A percentile compares a stretch with the other conserved stretches of the same genome.
These are phyloP conservation scores for Neonectria sp. DNA, from an alignment of 2,329 filamentous ascomycete species.

Conservation along the genomic window DNA sequence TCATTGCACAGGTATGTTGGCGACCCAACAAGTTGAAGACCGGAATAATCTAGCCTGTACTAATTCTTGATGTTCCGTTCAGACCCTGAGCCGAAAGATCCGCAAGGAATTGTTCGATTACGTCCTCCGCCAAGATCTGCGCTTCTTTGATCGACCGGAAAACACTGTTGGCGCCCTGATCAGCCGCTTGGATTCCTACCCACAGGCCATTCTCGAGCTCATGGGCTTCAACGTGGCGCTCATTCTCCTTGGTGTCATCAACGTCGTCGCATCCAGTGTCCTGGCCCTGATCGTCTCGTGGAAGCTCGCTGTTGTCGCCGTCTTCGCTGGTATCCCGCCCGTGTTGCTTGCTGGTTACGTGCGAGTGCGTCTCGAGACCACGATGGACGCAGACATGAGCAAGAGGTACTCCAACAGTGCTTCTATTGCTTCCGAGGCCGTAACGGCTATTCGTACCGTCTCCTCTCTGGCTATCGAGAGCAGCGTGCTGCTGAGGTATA, in stretches of 20 bases:
- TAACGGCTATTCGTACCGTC: slow-evolving; percentile 55
- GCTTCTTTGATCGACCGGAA: slow-evolving; percentile 57
- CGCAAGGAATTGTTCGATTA: slow-evolving; percentile 43
- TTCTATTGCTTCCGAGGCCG: slow-evolving; percentile 58
- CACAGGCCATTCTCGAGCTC: slow-evolving; percentile 55
- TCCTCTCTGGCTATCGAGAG: slow-evolving; percentile 58
- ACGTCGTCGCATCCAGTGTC: slow-evolving; percentile 54
- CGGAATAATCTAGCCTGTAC: not conserved
- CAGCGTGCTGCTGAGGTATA: slow-evolving; percentile 48
- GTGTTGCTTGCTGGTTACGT: slow-evolving; percentile 52
- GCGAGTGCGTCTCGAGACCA: slow-evolving; percentile 55
- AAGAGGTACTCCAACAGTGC: slow-evolving; percentile 53
- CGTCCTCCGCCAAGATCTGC: slow-evolving; percentile 55
- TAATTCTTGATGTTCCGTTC: not conserved
- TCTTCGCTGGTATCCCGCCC: slow-evolving; percentile 56
- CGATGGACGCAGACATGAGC: slow-evolving; percentile 53
- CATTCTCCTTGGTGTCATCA: slow-evolving; percentile 53
- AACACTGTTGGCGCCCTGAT: slow-evolving; percentile 55
- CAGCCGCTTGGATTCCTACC: slow-evolving; percentile 52
- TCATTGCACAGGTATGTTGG: slow-evolving; percentile 48
- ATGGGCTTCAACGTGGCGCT: slow-evolving; percentile 58
- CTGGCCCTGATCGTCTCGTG: slow-evolving; percentile 60
- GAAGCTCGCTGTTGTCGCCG: slow-evolving; percentile 63
- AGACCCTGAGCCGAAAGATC: slow-evolving; percentile 49
- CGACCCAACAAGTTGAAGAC: slow-evolving; percentile 30